Evolutionary conservation across 2,329 filamentous ascomycete genomes (phyloP).

Genomic region (Exophiala xenobiotica): DNA sequence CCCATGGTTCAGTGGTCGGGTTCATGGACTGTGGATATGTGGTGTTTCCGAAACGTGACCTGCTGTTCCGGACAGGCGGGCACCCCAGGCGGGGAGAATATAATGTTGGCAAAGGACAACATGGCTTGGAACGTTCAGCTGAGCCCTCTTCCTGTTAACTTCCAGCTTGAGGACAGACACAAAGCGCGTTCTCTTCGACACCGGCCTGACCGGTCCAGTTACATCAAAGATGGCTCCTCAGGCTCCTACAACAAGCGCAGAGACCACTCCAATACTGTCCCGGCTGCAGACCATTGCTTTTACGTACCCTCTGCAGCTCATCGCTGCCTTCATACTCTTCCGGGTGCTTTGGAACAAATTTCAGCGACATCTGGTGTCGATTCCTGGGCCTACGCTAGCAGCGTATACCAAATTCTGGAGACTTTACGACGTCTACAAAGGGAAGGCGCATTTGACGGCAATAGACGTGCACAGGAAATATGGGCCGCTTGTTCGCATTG

Average conservation of each 20-base stretch:
- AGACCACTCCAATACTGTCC: slow-evolving; percentile 1
- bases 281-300: neutral
- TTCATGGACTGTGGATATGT: neutral
- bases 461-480: slow-evolving; percentile 67
- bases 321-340: slow-evolving; percentile 8
- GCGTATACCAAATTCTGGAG: slow-evolving; percentile 74
- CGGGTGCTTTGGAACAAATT: slow-evolving; percentile 21
- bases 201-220: neutral
- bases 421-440: slow-evolving; percentile 65
- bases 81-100: too few species aligned
- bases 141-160: too few species aligned
- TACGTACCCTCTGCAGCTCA: slow-evolving; percentile 9
- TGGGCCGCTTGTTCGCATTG: slow-evolving; percentile 71
- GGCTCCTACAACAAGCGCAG: slow-evolving; percentile 3
- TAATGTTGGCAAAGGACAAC: too few species aligned
- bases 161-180: too few species aligned
- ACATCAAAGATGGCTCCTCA: neutral
- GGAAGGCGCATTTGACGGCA: slow-evolving; percentile 66
- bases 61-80: neutral
- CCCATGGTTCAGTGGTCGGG: neutral
- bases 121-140: too few species aligned
- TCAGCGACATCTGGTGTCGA: slow-evolving; percentile 12
- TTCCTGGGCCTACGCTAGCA: slow-evolving; percentile 68
- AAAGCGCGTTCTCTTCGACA: too few species aligned
- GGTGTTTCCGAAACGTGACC: neutral